Evolutionary conservation across 805 yeast genomes (phyloP), one percentile per base, ranked within the genome.

Genomic region (Pichia kluyveri): DNA sequence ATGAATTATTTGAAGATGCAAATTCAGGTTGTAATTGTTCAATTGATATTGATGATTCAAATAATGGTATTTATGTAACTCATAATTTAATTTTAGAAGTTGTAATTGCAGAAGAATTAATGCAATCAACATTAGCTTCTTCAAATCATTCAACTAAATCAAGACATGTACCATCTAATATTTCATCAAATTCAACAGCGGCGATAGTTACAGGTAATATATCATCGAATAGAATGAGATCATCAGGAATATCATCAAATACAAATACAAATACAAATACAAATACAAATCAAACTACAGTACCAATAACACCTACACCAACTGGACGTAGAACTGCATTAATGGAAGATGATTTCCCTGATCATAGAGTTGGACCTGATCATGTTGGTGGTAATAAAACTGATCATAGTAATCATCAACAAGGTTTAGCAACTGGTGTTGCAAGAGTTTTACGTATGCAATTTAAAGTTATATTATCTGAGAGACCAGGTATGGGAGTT

Each of bases 401-500:
- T 7, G 62, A 62, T 32, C 60, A 46, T 40, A 62, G 57, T 40
- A 62, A 58, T 41, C 63, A 57, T 45, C 49, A 62, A 14, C 71
- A 77, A 17, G 89, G 90, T 42, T 77, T 84, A 0, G 90, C 95
- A 2, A 93, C 98, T 0, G 99, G 99, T 15, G 86, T 95, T 5
- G 99, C 99, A 0, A 71, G 99, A 43, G 95, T 93, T 2, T 70
- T 93, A 51, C 70, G 98, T 54, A 93, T 93, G 97, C 96, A 90
- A 64, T 91, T 93, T 68, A 83, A 84, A 54, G 58, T 91, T n/a
- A 70, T 72, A 3, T 67, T 93, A 23, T 85, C 96, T 2, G 98
- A 90, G 61, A 73, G 98, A 51, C 83, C 96, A 0, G 99, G 99
- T 0, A 72, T 93, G 40, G 99, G 99, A 5, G 87, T 93, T 31